Evolutionary conservation across 192 early-diverging fungal species (phyloP).

Genomic region (Paraglomus brasilianum): DNA sequence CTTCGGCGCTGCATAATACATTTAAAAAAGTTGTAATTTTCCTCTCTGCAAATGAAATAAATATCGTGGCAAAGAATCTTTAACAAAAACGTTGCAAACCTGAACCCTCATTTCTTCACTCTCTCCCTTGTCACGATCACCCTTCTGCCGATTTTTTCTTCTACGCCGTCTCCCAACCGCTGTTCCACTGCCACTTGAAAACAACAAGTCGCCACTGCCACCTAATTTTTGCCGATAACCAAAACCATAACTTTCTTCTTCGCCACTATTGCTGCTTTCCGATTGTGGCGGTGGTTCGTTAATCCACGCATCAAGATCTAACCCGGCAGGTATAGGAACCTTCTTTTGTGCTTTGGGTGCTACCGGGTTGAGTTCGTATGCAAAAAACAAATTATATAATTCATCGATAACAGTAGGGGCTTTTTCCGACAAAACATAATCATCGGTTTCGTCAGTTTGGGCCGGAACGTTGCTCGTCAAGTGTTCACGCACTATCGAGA

Average conservation of each 20-base stretch:
- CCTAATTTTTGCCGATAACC: constrained; percentile 34
- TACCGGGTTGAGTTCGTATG: constrained; percentile 87
- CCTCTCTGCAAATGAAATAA: constrained; percentile 7
- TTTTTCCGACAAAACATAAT: constrained; percentile 34
- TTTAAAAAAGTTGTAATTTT: neutral
- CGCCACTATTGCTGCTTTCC: constrained; percentile 48
- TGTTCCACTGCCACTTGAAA: constrained; percentile 37
- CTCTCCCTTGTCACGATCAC: constrained; percentile 44
- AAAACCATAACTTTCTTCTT: constrained; percentile 33
- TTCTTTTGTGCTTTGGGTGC: constrained; percentile 86
- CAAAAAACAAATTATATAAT: constrained; percentile 67
- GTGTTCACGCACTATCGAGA: constrained; percentile 49
- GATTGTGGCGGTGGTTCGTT: constrained; percentile 68
- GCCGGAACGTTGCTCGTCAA: constrained; percentile 34
- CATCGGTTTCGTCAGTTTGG: constrained; percentile 38
- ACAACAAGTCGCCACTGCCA: constrained; percentile 30
- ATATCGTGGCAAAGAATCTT: neutral
- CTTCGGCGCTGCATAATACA: constrained; percentile 45
- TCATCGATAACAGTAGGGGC: constrained; percentile 53
- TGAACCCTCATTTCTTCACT: constrained; percentile 43
- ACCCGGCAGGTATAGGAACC: constrained; percentile 82
- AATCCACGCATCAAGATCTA: constrained; percentile 84
- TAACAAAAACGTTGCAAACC: constrained; percentile 34
- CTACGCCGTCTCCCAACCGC: constrained; percentile 31
- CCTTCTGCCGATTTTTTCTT: constrained; percentile 29